These are phyloP conservation scores for Niebla homalea DNA, from an alignment of 495 filamentous ascomycete species.

Conservation along the genomic window DNA sequence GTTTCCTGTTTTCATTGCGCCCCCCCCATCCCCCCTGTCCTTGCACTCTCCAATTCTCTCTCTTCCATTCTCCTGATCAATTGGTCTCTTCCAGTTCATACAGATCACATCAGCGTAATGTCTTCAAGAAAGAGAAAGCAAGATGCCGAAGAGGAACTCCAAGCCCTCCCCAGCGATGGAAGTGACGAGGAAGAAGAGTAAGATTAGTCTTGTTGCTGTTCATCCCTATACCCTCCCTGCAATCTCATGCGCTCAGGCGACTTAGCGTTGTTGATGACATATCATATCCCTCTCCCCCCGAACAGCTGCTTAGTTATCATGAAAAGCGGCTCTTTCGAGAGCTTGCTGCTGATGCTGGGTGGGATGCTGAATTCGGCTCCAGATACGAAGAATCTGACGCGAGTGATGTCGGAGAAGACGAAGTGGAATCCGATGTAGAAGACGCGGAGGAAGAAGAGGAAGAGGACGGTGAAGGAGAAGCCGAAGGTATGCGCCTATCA, in stretches of 20 bases:
- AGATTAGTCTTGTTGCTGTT: slow-evolving; percentile 17
- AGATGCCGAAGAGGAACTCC: slow-evolving; percentile 46
- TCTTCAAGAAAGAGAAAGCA: slow-evolving; percentile 56
- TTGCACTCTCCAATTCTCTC: not conserved
- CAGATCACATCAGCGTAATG: slow-evolving; percentile 24
- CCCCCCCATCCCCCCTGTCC: too few species aligned
- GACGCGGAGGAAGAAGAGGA: slow-evolving; percentile 22
- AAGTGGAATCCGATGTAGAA: slow-evolving; percentile 32
- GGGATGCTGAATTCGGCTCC: not conserved
- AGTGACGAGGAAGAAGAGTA: slow-evolving; percentile 54
- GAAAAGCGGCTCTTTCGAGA: too few species aligned
- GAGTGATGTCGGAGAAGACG: slow-evolving; percentile 30
- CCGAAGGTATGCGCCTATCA: not conserved
- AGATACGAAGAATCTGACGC: slow-evolving; percentile 42
- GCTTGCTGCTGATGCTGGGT: too few species aligned
- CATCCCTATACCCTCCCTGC: too few species aligned
- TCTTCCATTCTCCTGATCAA: not conserved
- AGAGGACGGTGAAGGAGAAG: slow-evolving; percentile 10
- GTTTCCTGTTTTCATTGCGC: too few species aligned
- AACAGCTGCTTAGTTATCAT: too few species aligned
- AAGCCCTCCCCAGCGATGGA: slow-evolving; percentile 46
- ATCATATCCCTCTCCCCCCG: too few species aligned
- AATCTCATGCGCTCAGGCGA: too few species aligned
- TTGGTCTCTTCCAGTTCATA: not conserved
- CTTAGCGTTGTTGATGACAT: too few species aligned